Base-by-base conservation (phyloP, 495 filamentous ascomycete genomes). In the Lasiosphaeriaceae sp. region DNA sequence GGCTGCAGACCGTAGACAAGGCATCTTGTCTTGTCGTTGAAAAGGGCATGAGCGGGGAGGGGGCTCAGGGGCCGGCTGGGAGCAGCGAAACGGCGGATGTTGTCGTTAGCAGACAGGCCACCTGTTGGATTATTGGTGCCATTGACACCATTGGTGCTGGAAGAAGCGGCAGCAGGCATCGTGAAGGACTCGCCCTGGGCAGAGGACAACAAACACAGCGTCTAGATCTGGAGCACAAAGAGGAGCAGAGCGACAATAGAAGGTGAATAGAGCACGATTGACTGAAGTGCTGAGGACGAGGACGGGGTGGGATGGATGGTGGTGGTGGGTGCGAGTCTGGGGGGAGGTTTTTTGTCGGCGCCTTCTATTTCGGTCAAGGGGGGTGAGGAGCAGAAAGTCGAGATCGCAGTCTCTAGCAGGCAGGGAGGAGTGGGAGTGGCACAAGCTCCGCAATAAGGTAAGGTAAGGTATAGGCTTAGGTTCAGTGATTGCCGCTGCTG, bases 1-100 rank as follows among this genome's bases (percentile, higher is more conserved):
- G 95, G 95, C 79, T 98, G 94, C 69, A 98, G 86, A 67, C 94
- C 94, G 78, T 97, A 98, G 74, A 98, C 95, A 72, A 98, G 96
- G 78, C 95, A 97, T 95, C 94, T 83, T 74, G 94, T 97, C 88
- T 97, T 97, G 77, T 90, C 84, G 82, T 93, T 93, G 87, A 97
- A 98, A 58, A 98, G 87, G 53, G 90, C 86, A 74, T 96, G 88
- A 56, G 83, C 74, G 55, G 85, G 84, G 65, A 84, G 84, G 56
- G 94, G 94, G 80, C 90, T 96, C 76, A 92, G 75, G 55, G 90
- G 90, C 66, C 94, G 85, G 77, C 90, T 96, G 55, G 95, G 93
- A 67, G 94, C 90, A 58, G 85, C 83, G 77, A 98, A 98, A 56
- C 94, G 91, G 68, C 87, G 88, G 79, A 98, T 98, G 79, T 97